A percentile compares a stretch with the other conserved stretches of the same genome.
Evolutionary conservation across 176 grass and related monocot genomes (phyloP).

Genomic region (Phyllostachys edulis): DNA sequence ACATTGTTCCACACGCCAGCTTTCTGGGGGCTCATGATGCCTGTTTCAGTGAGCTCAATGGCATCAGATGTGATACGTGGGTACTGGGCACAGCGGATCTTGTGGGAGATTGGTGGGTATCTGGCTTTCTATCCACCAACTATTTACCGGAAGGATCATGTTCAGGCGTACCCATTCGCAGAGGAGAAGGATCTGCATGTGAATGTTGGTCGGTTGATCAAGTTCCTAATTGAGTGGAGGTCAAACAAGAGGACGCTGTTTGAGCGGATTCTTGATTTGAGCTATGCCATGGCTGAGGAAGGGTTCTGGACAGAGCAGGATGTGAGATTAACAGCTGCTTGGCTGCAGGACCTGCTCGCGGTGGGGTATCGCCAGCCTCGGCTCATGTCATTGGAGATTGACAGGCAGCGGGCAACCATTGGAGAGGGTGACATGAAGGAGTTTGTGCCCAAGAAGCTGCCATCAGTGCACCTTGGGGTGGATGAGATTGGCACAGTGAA

Average conservation of each 20-base stretch:
- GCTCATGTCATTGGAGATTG: slow-evolving; percentile 89
- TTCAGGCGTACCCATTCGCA: slow-evolving; percentile 66
- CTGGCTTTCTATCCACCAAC: slow-evolving; percentile 88
- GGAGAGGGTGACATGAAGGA: slow-evolving; percentile 90
- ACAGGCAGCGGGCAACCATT: slow-evolving; percentile 77
- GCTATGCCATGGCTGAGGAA: slow-evolving; percentile 93
- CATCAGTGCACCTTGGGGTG: slow-evolving; percentile 92
- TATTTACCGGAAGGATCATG: slow-evolving; percentile 79
- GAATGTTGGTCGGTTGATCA: slow-evolving; percentile 85
- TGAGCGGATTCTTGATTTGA: slow-evolving; percentile 87
- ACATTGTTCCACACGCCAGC: slow-evolving; percentile 87
- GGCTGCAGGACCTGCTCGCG: slow-evolving; percentile 88
- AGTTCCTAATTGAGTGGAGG: slow-evolving; percentile 84
- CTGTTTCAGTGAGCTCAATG: slow-evolving; percentile 92
- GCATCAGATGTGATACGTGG: slow-evolving; percentile 94
- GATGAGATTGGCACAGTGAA: slow-evolving; percentile 93
- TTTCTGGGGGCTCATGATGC: slow-evolving; percentile 96
- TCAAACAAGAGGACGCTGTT: slow-evolving; percentile 83
- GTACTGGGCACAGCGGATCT: slow-evolving; percentile 86
- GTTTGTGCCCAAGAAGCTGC: slow-evolving; percentile 93
- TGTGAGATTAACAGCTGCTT: slow-evolving; percentile 81
- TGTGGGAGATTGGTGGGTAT: slow-evolving; percentile 96
- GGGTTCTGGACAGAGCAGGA: slow-evolving; percentile 92
- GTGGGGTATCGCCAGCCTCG: slow-evolving; percentile 90
- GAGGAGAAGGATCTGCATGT: slow-evolving; percentile 98